phyloP scores from a whole-genome alignment of 108 stramenopile genomes.

The Pseudonitzschia pungens region DNA sequence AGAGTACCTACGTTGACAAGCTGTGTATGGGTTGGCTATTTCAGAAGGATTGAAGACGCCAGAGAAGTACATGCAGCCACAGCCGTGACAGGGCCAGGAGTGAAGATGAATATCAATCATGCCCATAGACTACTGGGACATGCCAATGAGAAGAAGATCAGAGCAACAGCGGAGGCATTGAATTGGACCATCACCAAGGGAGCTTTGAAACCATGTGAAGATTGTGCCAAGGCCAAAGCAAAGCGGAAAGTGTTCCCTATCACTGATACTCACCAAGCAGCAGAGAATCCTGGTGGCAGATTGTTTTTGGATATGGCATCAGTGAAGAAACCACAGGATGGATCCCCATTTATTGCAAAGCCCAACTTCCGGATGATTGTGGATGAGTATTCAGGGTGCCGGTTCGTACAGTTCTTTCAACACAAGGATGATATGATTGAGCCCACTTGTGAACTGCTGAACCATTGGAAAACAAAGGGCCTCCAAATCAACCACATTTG shows the following conservation, averaged over 20 bases:
- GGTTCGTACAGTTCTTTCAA: not conserved
- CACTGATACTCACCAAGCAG: not conserved
- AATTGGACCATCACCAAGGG: not conserved
- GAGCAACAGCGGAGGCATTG: not conserved
- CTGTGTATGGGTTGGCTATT: slow-evolving; percentile 1
- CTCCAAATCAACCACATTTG: too few relatives aligned
- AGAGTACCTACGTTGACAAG: not conserved
- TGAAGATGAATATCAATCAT: not conserved
- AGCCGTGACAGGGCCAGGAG: not conserved
- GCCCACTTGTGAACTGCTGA: not conserved
- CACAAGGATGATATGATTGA: not conserved
- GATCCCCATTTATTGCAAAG: not conserved
- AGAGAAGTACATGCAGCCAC: not conserved
- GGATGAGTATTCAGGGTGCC: not conserved
- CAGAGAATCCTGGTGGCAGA: not conserved
- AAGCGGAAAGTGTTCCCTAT: not conserved
- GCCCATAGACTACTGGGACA: not conserved
- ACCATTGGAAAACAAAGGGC: not conserved
- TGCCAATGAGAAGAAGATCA: not conserved
- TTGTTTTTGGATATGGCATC: not conserved
- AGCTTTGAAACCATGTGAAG: not conserved
- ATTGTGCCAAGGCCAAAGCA: not conserved
- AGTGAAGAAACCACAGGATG: not conserved
- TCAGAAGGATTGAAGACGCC: not conserved
- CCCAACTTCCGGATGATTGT: too few relatives aligned